Base-by-base conservation (phyloP, 2,329 filamentous ascomycete species). In the Trichoderma atroviride region DNA sequence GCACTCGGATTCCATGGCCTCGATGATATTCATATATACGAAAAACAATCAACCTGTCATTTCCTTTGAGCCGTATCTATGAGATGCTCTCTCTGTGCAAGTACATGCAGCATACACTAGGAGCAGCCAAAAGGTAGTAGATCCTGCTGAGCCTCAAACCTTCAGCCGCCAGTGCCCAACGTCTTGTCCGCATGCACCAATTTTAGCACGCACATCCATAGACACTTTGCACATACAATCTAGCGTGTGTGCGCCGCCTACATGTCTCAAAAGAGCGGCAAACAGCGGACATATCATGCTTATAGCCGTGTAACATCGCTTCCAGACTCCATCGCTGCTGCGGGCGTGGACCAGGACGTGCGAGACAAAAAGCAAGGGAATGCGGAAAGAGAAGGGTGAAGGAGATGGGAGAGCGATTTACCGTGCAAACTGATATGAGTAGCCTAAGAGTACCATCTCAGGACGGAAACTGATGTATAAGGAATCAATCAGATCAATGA, bases 111-210 rank as follows among this genome's bases (percentile, higher is more conserved):
- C n/a, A 22, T 57, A 19, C 55, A 35, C 29, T 35, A 33, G 13
- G 9, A 19, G 10, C 29, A 50, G 47, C 47, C 47, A 31, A 16
- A 53, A 24, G 33, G n/a, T 33, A 33, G n/a, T 33, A 33, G 37
- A 66, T 66, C 37, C 63, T 50, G n/a, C 53, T 47, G 63, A 66
- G 63, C 63, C 63, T 66, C 63, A 65, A 65, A 57, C 33, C 35
- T 14, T 33, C 52, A 66, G 53, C 53, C 53, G 50, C 37, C 63
- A 58, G 53, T 50, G 53, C 55, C 64, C 64, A 59, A 67, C 40
- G 37, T 56, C 63, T 31, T 24, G 14, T 29, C 33, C 31, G n/a
- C n/a, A 29, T 16, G 40, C 55, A 50, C 40, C 33, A 31, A 27
- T 53, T 35, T n/a, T n/a, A 37, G 52, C 11, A 33, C 43, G 43